Conservation (phyloP, 2,329 filamentous ascomycete species). For the Paecilomyces niveus region DNA sequence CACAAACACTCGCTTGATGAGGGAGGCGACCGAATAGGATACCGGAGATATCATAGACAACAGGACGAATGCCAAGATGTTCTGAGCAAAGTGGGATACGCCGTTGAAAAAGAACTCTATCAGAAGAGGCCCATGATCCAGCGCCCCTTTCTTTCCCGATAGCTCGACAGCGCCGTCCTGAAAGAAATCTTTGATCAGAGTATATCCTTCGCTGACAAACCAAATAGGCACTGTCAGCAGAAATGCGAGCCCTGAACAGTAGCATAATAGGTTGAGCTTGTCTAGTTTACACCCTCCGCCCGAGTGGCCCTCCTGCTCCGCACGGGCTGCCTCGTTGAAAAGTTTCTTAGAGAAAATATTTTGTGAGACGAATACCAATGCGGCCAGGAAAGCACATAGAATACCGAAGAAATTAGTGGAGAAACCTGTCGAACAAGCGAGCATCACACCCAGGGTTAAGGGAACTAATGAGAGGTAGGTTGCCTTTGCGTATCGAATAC, state of each 20-base stretch:
- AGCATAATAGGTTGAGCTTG: constrained; percentile 93
- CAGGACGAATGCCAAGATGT: constrained; percentile 88
- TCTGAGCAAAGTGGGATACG: constrained; percentile 91
- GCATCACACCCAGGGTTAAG: constrained; percentile 86
- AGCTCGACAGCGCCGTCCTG: constrained; percentile 73
- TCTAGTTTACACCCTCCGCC: constrained; percentile 71
- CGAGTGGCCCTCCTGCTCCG: constrained; percentile 64
- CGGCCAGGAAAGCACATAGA: constrained; percentile 78
- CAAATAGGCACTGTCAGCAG: constrained; percentile 82
- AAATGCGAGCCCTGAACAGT: constrained; percentile 92
- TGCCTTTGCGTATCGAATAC: constrained; percentile 76
- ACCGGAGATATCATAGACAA: constrained; percentile 92
- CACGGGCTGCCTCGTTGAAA: constrained; percentile 86
- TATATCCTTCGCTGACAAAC: constrained; percentile 83
- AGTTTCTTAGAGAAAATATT: constrained; percentile 98
- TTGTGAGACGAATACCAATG: constrained; percentile 91
- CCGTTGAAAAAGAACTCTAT: constrained; percentile 97
- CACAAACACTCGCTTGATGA: constrained; percentile 97
- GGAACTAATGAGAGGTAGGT: constrained; percentile 90
- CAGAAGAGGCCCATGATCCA: constrained; percentile 54
- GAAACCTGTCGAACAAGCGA: constrained; percentile 90
- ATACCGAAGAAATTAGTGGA: constrained; percentile 87
- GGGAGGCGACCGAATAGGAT: constrained; percentile 89
- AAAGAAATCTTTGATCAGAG: constrained; percentile 68
- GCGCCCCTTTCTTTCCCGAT: constrained; percentile 66